phyloP scores from a whole-genome alignment of 2,329 filamentous ascomycete species.

The Aurifilum marmelostoma region DNA sequence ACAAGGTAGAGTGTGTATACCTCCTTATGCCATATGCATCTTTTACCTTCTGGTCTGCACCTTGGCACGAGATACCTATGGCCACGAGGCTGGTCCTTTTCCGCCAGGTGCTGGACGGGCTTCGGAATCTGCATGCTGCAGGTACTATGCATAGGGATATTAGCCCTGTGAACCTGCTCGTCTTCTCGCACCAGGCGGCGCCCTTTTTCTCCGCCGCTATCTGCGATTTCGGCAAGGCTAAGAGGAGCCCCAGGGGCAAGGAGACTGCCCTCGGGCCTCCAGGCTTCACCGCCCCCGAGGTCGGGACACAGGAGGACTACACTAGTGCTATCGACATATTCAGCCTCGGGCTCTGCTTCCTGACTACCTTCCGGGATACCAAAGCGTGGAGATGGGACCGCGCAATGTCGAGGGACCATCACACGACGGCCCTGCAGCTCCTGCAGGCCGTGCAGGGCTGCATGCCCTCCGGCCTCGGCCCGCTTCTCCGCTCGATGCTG shows the following conservation, averaged over 20 bases:
- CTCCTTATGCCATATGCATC: slow-evolving; percentile 28
- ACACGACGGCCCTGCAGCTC: background rate
- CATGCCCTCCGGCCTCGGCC: background rate
- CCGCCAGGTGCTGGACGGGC: slow-evolving; percentile 26
- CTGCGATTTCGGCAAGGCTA: slow-evolving; percentile 25
- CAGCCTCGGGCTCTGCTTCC: slow-evolving; percentile 7
- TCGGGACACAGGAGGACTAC: background rate
- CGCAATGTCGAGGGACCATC: background rate
- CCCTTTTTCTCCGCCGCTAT: slow-evolving; percentile 26
- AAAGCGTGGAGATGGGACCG: too few relatives aligned
- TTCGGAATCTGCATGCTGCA: slow-evolving; percentile 23
- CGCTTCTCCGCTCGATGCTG: slow-evolving; percentile 13
- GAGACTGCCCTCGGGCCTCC: background rate
- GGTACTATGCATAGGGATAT: slow-evolving; percentile 31
- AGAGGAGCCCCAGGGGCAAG: background rate
- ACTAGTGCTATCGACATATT: slow-evolving; percentile 10
- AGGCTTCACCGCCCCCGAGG: slow-evolving; percentile 1
- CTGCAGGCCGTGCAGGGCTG: background rate
- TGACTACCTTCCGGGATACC: too few relatives aligned
- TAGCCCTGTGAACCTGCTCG: slow-evolving; percentile 28
- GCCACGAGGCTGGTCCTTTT: slow-evolving; percentile 24
- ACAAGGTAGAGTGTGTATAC: slow-evolving; percentile 10
- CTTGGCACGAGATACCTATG: slow-evolving; percentile 14
- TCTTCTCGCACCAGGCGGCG: slow-evolving; percentile 20
- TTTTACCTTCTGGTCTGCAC: slow-evolving; percentile 15